These are phyloP conservation scores for Arthrobotrys pseudoclavata DNA, from an alignment of 2,329 filamentous ascomycete species.

Conservation along the genomic window DNA sequence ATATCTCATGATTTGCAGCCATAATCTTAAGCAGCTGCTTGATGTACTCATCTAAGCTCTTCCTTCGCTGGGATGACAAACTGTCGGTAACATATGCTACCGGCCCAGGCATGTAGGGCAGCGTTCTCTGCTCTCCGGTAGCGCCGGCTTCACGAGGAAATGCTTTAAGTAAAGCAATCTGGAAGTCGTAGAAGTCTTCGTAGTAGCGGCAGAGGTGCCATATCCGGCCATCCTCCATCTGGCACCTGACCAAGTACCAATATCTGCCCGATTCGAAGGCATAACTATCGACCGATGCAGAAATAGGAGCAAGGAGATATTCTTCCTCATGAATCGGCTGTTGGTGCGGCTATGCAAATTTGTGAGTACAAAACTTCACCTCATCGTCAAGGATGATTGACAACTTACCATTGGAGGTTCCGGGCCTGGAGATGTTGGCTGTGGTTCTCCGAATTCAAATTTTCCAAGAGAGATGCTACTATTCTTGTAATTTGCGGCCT, in stretches of 20 bases:
- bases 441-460: constrained; percentile 74
- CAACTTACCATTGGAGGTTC: constrained; percentile 65
- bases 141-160: constrained; percentile 95
- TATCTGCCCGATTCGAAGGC: constrained; percentile 98
- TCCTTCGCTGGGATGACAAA: constrained; percentile 91
- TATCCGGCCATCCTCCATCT: constrained; percentile 87
- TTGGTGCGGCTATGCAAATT: neutral
- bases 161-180: constrained; percentile 90
- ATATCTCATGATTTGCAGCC: constrained; percentile 84
- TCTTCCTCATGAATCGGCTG: constrained; percentile 63
- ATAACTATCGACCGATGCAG: constrained; percentile 89
- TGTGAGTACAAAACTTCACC: neutral
- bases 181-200: constrained; percentile 98
- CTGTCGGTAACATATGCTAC: constrained; percentile 98
- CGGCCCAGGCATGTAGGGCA: constrained; percentile 98
- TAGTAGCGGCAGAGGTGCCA: constrained; percentile 97
- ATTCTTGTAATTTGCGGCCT: constrained; percentile 99
- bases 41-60: constrained; percentile 95
- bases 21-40: constrained; percentile 78
- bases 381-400: neutral
- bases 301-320: constrained; percentile 78
- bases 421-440: constrained; percentile 43
- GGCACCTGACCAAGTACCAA: constrained; percentile 96
- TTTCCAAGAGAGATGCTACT: constrained; percentile 97
- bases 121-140: constrained; percentile 77